Evolutionary conservation across 2,329 filamentous ascomycete genomes (phyloP).

Genomic region (Paraphaeosphaeria sporulosa): DNA sequence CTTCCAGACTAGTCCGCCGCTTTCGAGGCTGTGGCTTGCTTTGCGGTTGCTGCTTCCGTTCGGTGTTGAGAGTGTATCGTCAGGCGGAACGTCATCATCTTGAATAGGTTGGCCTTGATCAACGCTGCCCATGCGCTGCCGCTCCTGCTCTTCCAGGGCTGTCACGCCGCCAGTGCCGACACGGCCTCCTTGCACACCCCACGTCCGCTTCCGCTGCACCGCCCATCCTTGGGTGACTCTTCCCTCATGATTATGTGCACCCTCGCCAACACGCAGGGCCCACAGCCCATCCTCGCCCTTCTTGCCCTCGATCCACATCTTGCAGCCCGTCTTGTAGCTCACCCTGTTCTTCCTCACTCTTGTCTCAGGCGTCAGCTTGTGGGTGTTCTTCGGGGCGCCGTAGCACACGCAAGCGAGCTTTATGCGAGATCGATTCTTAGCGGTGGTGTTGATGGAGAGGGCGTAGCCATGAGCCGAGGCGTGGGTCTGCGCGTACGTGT

Average conservation of each 20-base stretch:
- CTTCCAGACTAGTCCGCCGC: constrained; percentile 41
- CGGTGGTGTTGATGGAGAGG: constrained; percentile 46
- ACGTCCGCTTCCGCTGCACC: constrained; percentile 44
- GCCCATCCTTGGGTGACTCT: constrained; percentile 40
- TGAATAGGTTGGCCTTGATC: constrained; percentile 2
- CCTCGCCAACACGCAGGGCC: constrained; percentile 39
- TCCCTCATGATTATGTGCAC: constrained; percentile 41
- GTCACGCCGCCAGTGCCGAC: constrained; percentile 43
- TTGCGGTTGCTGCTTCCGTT: constrained; percentile 11
- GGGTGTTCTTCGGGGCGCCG: constrained; percentile 46
- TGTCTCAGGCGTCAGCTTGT: constrained; percentile 46
- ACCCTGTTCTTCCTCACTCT: constrained; percentile 43
- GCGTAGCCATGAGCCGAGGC: constrained; percentile 46
- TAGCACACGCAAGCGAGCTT: constrained; percentile 49
- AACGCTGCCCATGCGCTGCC: not conserved
- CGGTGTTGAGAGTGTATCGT: constrained; percentile 1
- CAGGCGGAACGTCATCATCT: not conserved
- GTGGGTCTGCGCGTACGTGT: constrained; percentile 43
- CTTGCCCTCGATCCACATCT: constrained; percentile 48
- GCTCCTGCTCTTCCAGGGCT: constrained; percentile 37
- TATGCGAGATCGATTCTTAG: constrained; percentile 45
- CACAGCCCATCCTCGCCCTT: constrained; percentile 40
- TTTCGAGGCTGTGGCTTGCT: constrained; percentile 34
- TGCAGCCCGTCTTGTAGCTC: constrained; percentile 46
- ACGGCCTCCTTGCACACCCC: constrained; percentile 40